These are phyloP conservation scores for Claviceps paspali DNA, from an alignment of 2,329 filamentous ascomycete species.

Conservation along the genomic window DNA sequence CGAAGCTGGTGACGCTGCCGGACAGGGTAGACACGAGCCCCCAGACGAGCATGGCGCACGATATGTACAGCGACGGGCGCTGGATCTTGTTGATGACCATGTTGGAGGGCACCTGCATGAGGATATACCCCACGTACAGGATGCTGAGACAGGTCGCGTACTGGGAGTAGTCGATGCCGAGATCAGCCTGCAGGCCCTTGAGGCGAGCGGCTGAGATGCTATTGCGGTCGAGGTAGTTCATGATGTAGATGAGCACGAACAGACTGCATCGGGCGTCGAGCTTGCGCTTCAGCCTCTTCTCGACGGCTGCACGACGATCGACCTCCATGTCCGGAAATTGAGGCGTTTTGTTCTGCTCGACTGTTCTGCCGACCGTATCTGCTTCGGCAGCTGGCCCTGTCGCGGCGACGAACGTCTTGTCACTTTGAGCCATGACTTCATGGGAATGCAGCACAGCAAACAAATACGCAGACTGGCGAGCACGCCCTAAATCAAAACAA, in stretches of 20 bases:
- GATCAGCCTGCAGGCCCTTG: slow-evolving; percentile 46
- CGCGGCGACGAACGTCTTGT: too few relatives aligned
- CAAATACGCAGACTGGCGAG: too few relatives aligned
- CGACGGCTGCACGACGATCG: slow-evolving; percentile 38
- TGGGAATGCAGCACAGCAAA: too few relatives aligned
- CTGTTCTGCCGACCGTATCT: too few relatives aligned
- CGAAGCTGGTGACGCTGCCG: slow-evolving; percentile 35
- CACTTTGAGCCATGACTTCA: too few relatives aligned
- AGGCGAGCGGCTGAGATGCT: slow-evolving; percentile 54
- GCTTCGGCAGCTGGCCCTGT: too few relatives aligned
- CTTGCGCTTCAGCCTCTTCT: slow-evolving; percentile 52
- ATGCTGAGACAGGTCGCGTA: slow-evolving; percentile 51
- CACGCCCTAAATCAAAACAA: too few relatives aligned
- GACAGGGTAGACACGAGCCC: slow-evolving; percentile 43
- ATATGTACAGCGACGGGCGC: slow-evolving; percentile 36
- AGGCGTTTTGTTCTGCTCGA: neutral
- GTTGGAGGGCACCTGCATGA: slow-evolving; percentile 47
- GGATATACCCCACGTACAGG: slow-evolving; percentile 50
- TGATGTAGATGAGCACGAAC: slow-evolving; percentile 60
- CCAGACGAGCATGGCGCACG: slow-evolving; percentile 40
- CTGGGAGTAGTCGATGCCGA: slow-evolving; percentile 38
- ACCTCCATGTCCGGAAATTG: slow-evolving; percentile 16
- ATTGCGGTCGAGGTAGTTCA: slow-evolving; percentile 55
- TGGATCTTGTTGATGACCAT: slow-evolving; percentile 40
- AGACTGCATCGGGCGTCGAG: slow-evolving; percentile 54